These are phyloP conservation scores for Trypanosoma rangeli DNA, from an alignment of 208 protist species.

Conservation along the genomic window DNA sequence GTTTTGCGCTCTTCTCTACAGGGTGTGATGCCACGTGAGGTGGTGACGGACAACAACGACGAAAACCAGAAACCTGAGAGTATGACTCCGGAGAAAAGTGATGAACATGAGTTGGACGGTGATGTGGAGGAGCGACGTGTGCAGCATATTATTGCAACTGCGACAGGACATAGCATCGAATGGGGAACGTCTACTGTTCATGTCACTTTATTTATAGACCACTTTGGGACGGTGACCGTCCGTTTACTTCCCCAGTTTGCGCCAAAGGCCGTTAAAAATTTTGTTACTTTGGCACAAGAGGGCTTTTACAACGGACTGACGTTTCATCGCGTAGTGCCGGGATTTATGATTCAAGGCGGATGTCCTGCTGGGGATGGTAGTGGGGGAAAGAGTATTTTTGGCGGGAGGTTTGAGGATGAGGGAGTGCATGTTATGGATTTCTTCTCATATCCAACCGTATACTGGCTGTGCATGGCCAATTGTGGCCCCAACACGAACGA, in stretches of 20 bases:
- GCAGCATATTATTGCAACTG: constrained; percentile 30
- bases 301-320: constrained; percentile 93
- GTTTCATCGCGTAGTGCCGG: constrained; percentile 95
- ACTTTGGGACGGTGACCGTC: constrained; percentile 66
- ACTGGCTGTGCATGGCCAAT: constrained; percentile 89
- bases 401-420: constrained; percentile 93
- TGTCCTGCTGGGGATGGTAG: constrained; percentile 93
- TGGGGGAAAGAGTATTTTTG: constrained; percentile 85
- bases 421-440: constrained; percentile 55
- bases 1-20: constrained; percentile 16
- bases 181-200: constrained; percentile 17
- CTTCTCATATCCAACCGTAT: constrained; percentile 51
- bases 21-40: constrained; percentile 1
- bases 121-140: constrained; percentile 36
- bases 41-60: neutral
- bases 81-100: neutral
- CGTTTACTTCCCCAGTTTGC: constrained; percentile 89
- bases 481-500: constrained; percentile 82
- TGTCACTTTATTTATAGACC: constrained; percentile 27
- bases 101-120: constrained; percentile 6
- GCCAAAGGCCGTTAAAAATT: constrained; percentile 97
- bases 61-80: neutral
- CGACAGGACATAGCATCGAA: constrained; percentile 12
- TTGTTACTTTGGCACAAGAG: constrained; percentile 80
- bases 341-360: constrained; percentile 95